Evolutionary conservation across 352 stramenopile genomes (phyloP).

Genomic region (Pythium rhizo-oryzae): DNA sequence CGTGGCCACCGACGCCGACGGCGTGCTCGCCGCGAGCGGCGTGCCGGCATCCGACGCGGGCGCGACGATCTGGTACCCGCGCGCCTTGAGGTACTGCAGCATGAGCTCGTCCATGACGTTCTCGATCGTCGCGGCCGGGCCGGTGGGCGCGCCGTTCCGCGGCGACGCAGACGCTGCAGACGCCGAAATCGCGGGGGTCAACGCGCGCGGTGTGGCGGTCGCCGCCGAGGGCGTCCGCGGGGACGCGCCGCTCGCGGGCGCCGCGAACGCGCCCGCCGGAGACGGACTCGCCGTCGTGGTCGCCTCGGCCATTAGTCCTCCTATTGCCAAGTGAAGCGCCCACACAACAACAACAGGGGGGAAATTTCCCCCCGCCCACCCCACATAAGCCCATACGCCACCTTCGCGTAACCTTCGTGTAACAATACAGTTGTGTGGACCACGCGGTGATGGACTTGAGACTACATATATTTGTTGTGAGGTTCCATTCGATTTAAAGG

Average conservation of each 20-base stretch:
- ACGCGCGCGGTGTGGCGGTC: background rate
- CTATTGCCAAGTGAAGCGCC: background rate
- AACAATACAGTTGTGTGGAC: slow-evolving; percentile 7
- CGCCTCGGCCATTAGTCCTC: slow-evolving; percentile 14
- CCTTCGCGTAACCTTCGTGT: slow-evolving; percentile 20
- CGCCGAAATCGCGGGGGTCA: background rate
- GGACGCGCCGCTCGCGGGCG: background rate
- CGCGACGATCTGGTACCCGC: slow-evolving; percentile 53
- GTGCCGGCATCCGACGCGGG: background rate
- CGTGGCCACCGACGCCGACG: slow-evolving; percentile 2
- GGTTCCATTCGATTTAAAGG: too few relatives aligned
- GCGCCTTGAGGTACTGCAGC: slow-evolving; percentile 64
- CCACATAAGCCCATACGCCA: background rate
- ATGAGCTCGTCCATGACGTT: slow-evolving; percentile 67
- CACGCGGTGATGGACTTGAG: background rate
- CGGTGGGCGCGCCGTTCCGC: background rate
- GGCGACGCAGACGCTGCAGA: background rate
- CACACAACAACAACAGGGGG: too few relatives aligned
- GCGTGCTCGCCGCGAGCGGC: slow-evolving; percentile 8
- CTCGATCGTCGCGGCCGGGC: slow-evolving; percentile 10
- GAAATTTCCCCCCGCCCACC: background rate
- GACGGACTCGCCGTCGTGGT: slow-evolving; percentile 5
- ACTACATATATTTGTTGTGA: background rate
- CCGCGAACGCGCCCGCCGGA: slow-evolving; percentile 10
- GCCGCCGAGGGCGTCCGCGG: background rate